Evolutionary conservation across 2,329 filamentous ascomycete species (phyloP), one percentile per base, ranked within the genome.

Genomic region (Paecilomyces variotii): DNA sequence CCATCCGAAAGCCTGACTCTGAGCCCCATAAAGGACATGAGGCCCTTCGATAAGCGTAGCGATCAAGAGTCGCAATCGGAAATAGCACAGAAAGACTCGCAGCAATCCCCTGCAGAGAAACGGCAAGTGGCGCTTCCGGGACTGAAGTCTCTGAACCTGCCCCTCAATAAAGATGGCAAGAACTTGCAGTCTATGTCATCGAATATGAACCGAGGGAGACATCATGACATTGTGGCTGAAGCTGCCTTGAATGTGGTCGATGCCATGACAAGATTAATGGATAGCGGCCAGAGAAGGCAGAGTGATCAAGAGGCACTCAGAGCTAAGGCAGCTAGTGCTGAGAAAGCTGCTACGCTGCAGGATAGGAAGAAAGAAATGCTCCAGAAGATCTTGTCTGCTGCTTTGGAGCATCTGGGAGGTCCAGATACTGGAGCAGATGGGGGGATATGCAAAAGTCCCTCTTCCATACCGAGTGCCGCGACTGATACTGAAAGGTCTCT

Each of bases 191-290:
- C 61, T 27, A 64, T 56, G 12, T n/a, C 39, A 10, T 51, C 32
- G 19, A 56, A 52, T 9, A 26, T 52, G 25, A 60, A 55, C 26
- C 56, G 58, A 14, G 59, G 50, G 3, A 61, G 67, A 57, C 57
- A 61, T 61, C 32, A 68, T 56, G 61, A 65, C 12, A 58, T 67
- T 24, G 60, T 73, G 14, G 53, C 67, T 5, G 68, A 73, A 30
- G 67, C 68, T 9, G 70, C 71, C 32, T 62, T 64, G 25, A 70
- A 68, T 53, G 60, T 74, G 57, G 64, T 74, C 34, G 70, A 69
- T 54, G 66, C 68, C 26, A 66, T 75, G 65, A 69, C 67, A 4
- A 72, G 66, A 25, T 65, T 70, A 58, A 68, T 72, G 58, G 70
- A 68, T 56, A 64, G 60, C 56, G 67, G 63, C 11, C 64, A 60